Percentiles rank a stretch among this genome's conserved stretches.
phyloP scores from a whole-genome alignment of 257 asterid genomes.

The Craterostigma plantagineum region DNA sequence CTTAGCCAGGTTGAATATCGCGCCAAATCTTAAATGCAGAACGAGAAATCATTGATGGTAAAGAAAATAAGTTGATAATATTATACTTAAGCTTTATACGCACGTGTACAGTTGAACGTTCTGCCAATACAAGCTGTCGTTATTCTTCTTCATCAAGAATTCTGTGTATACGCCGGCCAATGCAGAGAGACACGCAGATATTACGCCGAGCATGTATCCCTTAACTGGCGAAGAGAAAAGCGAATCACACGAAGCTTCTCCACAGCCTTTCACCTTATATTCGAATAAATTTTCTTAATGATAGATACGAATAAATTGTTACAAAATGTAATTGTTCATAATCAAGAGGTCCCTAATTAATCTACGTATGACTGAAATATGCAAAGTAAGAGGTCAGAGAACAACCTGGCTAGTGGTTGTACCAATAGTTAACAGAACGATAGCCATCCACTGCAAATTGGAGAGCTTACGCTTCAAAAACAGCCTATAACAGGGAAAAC shows the following conservation, averaged over 20 bases:
- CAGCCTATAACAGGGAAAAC: constrained; percentile 15
- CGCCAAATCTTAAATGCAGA: constrained; percentile 58
- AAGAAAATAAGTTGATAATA: not conserved
- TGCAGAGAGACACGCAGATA: constrained; percentile 95
- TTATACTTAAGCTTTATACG: constrained; percentile 14
- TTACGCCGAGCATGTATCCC: constrained; percentile 70
- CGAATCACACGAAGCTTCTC: constrained; percentile 78
- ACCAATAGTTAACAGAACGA: constrained; percentile 55
- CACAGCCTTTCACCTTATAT: constrained; percentile 78
- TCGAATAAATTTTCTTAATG: not conserved
- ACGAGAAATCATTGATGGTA: not conserved
- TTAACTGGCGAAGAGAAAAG: constrained; percentile 81
- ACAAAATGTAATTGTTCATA: too few species aligned
- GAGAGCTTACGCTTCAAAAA: constrained; percentile 96
- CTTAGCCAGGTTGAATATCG: constrained; percentile 80
- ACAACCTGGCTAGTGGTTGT: constrained; percentile 7
- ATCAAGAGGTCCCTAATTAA: too few species aligned
- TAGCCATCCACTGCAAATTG: constrained; percentile 96
- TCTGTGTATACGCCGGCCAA: constrained; percentile 96
- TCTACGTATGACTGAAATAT: too few species aligned
- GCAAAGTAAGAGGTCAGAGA: not conserved
- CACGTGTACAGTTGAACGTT: constrained; percentile 81
- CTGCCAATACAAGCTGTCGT: constrained; percentile 97
- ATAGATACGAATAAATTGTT: not conserved
- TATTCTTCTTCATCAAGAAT: constrained; percentile 95